Percentiles rank a stretch among this genome's conserved stretches.
These are phyloP conservation scores for Isabelozyma gotoi DNA, from an alignment of 805 yeast species.

Conservation along the genomic window DNA sequence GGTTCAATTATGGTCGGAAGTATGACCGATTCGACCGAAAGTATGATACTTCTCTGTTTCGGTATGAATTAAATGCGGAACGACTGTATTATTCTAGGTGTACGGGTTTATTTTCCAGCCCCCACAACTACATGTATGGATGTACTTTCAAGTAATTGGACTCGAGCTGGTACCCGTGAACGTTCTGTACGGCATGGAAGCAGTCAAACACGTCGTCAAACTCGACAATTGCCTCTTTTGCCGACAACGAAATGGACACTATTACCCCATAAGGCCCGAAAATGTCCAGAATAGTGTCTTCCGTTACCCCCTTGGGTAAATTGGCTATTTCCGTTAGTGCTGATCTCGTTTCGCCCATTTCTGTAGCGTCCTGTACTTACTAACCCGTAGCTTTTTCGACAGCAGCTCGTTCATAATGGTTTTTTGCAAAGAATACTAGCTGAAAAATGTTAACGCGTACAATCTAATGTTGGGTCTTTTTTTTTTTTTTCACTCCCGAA, in stretches of 20 bases:
- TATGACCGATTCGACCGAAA: no score
- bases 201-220: conserved; percentile 11
- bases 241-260: neutral
- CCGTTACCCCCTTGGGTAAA: conserved; percentile 6
- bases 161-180: conserved; percentile 10
- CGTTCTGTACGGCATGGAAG: conserved; percentile 9
- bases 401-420: neutral
- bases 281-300: conserved; percentile 5
- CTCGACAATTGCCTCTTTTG: conserved; percentile 5
- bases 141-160: neutral
- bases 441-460: neutral
- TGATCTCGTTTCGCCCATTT: neutral
- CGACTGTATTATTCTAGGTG: no score
- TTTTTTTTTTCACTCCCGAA: neutral
- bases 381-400: neutral
- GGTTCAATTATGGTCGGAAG: no score
- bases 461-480: neutral
- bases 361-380: neutral
- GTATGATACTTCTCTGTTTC: no score
- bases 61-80: no score
- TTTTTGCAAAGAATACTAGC: no score
- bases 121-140: neutral
- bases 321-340: conserved; percentile 5
- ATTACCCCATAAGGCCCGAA: conserved; percentile 11
- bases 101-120: no score